Percentiles rank a stretch among this genome's conserved stretches.
These are phyloP conservation scores for Davidsoniella virescens DNA, from an alignment of 2,329 filamentous ascomycete species.

Conservation along the genomic window DNA sequence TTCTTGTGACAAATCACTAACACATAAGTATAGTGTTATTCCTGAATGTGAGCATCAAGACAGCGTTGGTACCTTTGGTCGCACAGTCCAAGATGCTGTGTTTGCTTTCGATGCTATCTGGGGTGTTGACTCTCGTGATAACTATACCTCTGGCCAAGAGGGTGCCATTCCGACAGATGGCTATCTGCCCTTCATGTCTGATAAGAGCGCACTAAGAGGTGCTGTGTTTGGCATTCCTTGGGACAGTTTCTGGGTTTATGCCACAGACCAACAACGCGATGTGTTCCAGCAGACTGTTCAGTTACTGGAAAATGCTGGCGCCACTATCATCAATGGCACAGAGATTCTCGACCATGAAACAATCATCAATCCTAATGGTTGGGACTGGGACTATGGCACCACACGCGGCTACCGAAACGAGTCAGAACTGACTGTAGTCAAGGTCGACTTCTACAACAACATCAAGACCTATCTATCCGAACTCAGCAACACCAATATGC, in stretches of 20 bases:
- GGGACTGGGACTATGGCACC: constrained; percentile 56
- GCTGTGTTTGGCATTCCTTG: constrained; percentile 57
- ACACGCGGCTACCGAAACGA: constrained; percentile 50
- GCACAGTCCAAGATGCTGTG: constrained; percentile 51
- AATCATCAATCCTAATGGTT: constrained; percentile 49
- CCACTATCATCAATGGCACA: constrained; percentile 51
- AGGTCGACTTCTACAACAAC: constrained; percentile 51
- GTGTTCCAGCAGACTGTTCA: constrained; percentile 27
- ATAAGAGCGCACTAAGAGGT: constrained; percentile 36
- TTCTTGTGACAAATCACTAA: neutral
- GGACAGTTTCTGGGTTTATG: constrained; percentile 52
- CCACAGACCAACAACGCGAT: constrained; percentile 36
- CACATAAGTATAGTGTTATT: constrained; percentile 27
- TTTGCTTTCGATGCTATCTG: constrained; percentile 53
- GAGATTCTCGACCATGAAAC: constrained; percentile 48
- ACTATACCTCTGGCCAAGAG: constrained; percentile 44
- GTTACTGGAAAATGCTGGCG: constrained; percentile 42
- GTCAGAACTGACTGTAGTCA: constrained; percentile 58
- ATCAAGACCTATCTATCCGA: constrained; percentile 46
- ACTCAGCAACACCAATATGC: constrained; percentile 43
- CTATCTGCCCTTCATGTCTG: constrained; percentile 40
- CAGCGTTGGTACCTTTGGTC: constrained; percentile 49
- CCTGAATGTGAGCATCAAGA: constrained; percentile 54
- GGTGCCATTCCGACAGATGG: constrained; percentile 37
- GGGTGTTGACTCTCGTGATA: constrained; percentile 45